Evolutionary conservation across 2,329 filamentous ascomycete species (phyloP), one percentile per base, ranked within the genome.

Genomic region (Neurospora crassa): DNA sequence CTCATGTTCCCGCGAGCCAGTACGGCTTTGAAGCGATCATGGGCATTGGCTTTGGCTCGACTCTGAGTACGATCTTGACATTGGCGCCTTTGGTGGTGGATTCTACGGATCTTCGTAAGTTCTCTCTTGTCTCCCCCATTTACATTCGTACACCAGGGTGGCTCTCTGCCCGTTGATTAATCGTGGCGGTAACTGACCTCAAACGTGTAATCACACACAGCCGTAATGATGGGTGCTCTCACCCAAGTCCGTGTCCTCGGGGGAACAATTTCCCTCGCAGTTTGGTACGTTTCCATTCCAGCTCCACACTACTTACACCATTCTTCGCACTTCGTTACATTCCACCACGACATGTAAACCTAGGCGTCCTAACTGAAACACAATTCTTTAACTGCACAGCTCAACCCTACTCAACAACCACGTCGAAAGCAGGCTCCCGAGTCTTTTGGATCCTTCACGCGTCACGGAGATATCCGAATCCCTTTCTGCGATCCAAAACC

Each of bases 221-320:
- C 77, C 8, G 79, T 81, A 59, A 77, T 76, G 0, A 78, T 82
- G 76, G 80, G 81, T 14, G 77, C 79, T 6, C 74, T 79, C 7
- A 81, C 81, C 5, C 81, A 82, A 71, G 76, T 81, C 42, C 78
- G 81, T 43, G 79, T 80, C 34, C 77, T 82, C 1, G 80, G 81
- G 1, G 81, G 79, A 1, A 79, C 79, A 1, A 77, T 83, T 63
- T 79, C 77, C 7, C 74, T 82, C 7, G 80, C 81, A 0, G 77
- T 81, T 7, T 77, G 78, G 45, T 47, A 47, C 45, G 43, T 47
- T 47, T 45, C 37, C 18, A 11, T 40, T 40, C 5, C 42, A 43
- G 16, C 10, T 43, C 8, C 3, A 45, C 42, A 45, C 18, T 16
- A 42, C 41, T 42, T 18, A 18, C 4, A 40, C 40, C 4, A 2